Evolutionary conservation across 495 filamentous ascomycete species (phyloP), one percentile per base, ranked within the genome.

Genomic region (Letharia lupina): DNA sequence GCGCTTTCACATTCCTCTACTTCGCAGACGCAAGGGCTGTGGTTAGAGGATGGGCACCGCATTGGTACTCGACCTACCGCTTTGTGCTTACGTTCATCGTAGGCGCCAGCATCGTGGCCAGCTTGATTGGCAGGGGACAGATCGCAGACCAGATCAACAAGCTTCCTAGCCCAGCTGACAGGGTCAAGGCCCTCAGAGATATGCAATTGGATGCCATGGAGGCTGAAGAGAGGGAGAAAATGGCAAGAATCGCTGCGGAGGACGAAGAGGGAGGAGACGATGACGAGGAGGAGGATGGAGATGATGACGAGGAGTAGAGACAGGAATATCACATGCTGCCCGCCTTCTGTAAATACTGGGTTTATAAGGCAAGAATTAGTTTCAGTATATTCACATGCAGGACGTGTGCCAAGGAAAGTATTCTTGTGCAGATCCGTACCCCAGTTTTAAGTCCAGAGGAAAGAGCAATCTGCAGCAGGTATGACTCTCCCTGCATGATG

Each of bases 31-130:
- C 89, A 20, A 85, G 86, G 35, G 91, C 91, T 52, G 84, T 89
- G 2, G 79, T 79, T 35, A 77, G 81, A 60, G 94, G 92, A 63
- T 95, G 90, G 89, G 86, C 87, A n/a, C 94, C 94, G 35, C 75
- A 81, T 48, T 98, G 94, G 94, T 98, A 98, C 76, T 83, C 81
- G 69, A 89, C 87, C 48, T 98, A 98, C 80, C 91, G 94, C 62
- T 98, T 97, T 75, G 89, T 97, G 15, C 82, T 98, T 74, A 98
- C 94, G 23, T 95, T 95, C 75, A 77, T 98, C 41, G 94, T 98
- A 63, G 95, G 94, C 56, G 83, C 83, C 57, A 89, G 88, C 70
- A 93, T 98, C 70, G 83, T 95, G n/a, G 79, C 91, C 67, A 93
- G 84, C 68, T 81, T 98, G 72, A 82, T 98, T 70, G 93, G 91